Conservation (phyloP, 495 filamentous ascomycete genomes). For the Gamarada debralockiae region DNA sequence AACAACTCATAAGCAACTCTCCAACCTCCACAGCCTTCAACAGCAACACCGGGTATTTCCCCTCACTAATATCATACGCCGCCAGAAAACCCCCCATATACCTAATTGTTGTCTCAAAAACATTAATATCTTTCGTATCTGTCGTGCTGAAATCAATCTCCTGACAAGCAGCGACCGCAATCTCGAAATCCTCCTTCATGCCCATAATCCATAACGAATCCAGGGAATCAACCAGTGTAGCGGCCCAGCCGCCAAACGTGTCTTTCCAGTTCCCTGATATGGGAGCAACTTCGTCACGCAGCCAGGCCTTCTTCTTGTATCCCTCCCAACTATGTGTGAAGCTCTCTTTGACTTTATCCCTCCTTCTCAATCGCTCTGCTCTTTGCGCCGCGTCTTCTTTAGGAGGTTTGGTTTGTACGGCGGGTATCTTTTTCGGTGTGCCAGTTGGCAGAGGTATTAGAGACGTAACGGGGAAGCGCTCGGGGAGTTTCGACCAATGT, state of each 20-base stretch:
- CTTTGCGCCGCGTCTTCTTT: slow-evolving; percentile 21
- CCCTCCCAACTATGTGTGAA: slow-evolving; percentile 72
- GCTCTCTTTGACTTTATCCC: slow-evolving; percentile 52
- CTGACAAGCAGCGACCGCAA: slow-evolving; percentile 66
- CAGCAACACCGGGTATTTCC: slow-evolving; percentile 54
- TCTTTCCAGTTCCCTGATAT: slow-evolving; percentile 53
- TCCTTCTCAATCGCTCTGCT: slow-evolving; percentile 10
- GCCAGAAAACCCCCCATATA: slow-evolving; percentile 77
- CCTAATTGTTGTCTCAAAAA: slow-evolving; percentile 78
- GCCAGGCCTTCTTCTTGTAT: slow-evolving; percentile 75
- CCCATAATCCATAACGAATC: slow-evolving; percentile 94
- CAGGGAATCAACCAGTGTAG: slow-evolving; percentile 83
- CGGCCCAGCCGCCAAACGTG: slow-evolving; percentile 90
- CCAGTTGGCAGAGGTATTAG: slow-evolving; percentile 46
- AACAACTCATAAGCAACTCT: slow-evolving; percentile 77
- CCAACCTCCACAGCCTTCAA: slow-evolving; percentile 78
- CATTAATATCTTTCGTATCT: slow-evolving; percentile 47
- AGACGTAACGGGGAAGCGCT: slow-evolving; percentile 42
- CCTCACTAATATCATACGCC: slow-evolving; percentile 69
- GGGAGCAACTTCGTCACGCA: slow-evolving; percentile 73
- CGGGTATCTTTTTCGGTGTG: slow-evolving; percentile 25
- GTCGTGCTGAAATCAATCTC: slow-evolving; percentile 82
- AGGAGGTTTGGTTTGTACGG: slow-evolving; percentile 19
- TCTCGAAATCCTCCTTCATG: slow-evolving; percentile 76
- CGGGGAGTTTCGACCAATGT: slow-evolving; percentile 40